phyloP scores from a whole-genome alignment of 768 basidiomycete genomes.

The Tricholoma sp. region DNA sequence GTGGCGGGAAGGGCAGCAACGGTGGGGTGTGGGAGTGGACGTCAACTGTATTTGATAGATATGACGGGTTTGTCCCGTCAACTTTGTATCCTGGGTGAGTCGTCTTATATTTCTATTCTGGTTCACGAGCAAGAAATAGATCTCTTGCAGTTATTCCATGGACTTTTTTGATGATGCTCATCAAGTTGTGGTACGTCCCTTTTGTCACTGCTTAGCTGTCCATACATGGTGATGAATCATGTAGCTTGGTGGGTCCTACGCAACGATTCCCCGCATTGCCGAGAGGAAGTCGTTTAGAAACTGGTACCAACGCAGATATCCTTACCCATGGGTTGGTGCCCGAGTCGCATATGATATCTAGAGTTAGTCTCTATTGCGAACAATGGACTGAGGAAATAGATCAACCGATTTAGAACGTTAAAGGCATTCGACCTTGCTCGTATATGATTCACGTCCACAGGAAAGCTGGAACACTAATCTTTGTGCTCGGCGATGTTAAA shows the following conservation, averaged over 20 bases:
- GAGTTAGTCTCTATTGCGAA: conserved; percentile 23
- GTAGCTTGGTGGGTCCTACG: conserved; percentile 88
- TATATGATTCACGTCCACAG: too few relatives aligned
- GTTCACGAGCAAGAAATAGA: not conserved
- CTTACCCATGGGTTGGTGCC: conserved; percentile 84
- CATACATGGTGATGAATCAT: not conserved
- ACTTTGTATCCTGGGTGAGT: conserved; percentile 80
- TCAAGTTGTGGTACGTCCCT: conserved; percentile 71
- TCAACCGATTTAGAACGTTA: not conserved
- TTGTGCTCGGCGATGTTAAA: too few relatives aligned
- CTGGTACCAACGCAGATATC: conserved; percentile 90
- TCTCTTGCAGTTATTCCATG: conserved; percentile 52
- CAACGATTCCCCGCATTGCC: conserved; percentile 77
- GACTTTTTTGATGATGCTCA: conserved; percentile 93
- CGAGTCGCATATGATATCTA: conserved; percentile 46
- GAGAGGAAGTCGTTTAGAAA: conserved; percentile 77
- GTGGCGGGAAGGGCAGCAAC: conserved; percentile 65
- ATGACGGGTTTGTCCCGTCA: conserved; percentile 74
- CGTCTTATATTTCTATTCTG: not conserved
- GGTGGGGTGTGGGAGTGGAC: conserved; percentile 99
- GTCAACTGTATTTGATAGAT: conserved; percentile 63
- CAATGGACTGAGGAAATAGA: not conserved
- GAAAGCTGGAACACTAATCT: too few relatives aligned
- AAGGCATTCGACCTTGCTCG: too few relatives aligned
- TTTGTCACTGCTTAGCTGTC: not conserved